phyloP scores from a whole-genome alignment of 495 filamentous ascomycete species.

The Penicillium coffeae region DNA sequence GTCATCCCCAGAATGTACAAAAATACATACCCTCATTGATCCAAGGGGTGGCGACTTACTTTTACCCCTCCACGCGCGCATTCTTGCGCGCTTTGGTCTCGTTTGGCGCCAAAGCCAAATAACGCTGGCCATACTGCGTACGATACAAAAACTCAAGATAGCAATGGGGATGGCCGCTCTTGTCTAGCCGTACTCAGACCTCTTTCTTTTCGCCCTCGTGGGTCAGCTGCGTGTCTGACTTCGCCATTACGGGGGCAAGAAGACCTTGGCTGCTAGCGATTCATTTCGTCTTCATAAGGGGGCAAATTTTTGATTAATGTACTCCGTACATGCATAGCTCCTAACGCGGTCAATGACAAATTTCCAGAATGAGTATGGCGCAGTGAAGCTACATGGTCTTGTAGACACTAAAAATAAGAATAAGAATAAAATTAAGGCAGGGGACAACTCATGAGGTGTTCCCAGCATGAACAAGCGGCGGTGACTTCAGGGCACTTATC shows the following conservation, averaged over 20 bases:
- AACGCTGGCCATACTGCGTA: neutral
- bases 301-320: no score
- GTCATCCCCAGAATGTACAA: conserved; percentile 18
- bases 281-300: neutral
- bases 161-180: neutral
- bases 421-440: no score
- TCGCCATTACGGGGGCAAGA: neutral
- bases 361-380: no score
- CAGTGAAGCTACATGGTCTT: no score
- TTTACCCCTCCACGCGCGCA: conserved; percentile 9
- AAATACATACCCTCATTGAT: neutral
- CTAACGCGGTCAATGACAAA: no score
- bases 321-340: no score
- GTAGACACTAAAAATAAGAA: no score
- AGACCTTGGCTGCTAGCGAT: no score
- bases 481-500: no score
- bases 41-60: neutral
- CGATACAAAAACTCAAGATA: neutral
- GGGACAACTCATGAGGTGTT: no score
- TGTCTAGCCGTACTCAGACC: conserved; percentile 11
- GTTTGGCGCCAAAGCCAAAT: no score
- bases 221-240: conserved; percentile 9
- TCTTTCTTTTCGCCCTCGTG: conserved; percentile 4
- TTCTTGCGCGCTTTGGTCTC: conserved; percentile 19
- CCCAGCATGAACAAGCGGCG: no score